Conservation (phyloP, 169 alveolate species). For the Babesia ovis region DNA sequence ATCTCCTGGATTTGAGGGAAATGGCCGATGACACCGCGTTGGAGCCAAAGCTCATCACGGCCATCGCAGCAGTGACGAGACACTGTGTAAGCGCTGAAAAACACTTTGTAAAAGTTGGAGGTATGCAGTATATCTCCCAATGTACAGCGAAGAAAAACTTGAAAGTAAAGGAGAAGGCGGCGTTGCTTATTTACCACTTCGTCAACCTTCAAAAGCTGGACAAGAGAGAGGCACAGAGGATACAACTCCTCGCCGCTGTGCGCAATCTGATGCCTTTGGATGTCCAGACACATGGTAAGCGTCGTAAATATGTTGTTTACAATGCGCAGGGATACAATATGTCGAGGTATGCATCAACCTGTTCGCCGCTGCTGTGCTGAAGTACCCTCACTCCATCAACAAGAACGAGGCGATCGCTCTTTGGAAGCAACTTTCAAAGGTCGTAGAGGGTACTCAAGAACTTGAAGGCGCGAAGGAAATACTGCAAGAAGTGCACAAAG, state of each 20-base stretch:
- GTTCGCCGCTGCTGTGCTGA: constrained; percentile 35
- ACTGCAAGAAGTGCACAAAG: constrained; percentile 5
- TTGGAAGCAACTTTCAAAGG: constrained; percentile 4
- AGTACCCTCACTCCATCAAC: constrained; percentile 28
- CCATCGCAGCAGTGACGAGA: constrained; percentile 57
- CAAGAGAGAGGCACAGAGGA: constrained; percentile 8
- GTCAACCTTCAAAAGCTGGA: constrained; percentile 47
- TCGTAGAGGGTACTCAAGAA: neutral
- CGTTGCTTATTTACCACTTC: constrained; percentile 60
- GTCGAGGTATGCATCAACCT: constrained; percentile 54
- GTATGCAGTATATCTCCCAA: constrained; percentile 38
- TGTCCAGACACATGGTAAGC: constrained; percentile 48
- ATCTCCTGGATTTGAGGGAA: constrained; percentile 32
- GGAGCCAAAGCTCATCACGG: constrained; percentile 59
- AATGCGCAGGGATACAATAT: constrained; percentile 54
- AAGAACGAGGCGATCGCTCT: constrained; percentile 4
- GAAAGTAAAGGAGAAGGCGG: constrained; percentile 54
- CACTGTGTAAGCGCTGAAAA: constrained; percentile 51
- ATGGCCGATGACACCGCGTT: constrained; percentile 29
- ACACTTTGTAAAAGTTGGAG: constrained; percentile 49
- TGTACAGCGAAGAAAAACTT: constrained; percentile 43
- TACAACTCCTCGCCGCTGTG: constrained; percentile 27
- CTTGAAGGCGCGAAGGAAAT: constrained; percentile 25
- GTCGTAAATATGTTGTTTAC: neutral
- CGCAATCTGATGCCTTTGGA: constrained; percentile 47